Conservation (phyloP, 768 basidiomycete genomes). For the Candolleomyces aberdarensis region DNA sequence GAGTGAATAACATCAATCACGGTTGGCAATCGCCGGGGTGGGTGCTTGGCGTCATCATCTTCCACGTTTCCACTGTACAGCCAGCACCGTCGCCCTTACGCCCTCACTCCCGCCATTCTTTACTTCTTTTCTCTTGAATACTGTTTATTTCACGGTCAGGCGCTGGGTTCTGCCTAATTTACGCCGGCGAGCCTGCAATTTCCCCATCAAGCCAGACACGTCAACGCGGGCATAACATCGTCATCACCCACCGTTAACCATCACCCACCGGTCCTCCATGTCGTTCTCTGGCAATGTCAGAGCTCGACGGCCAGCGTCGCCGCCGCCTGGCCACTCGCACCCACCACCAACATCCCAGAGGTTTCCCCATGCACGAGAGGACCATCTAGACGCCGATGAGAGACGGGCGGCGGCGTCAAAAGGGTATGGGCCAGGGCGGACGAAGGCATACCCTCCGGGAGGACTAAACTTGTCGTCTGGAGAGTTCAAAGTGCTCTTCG, state of each 20-base stretch:
- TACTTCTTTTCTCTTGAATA: not conserved
- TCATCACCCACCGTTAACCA: not conserved
- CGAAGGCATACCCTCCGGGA: constrained; percentile 46
- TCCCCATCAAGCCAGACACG: constrained; percentile 6
- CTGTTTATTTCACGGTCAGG: not conserved
- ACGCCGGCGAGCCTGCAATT: not conserved
- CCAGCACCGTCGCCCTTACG: not conserved
- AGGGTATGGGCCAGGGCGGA: constrained; percentile 52
- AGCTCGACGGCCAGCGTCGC: constrained; percentile 67
- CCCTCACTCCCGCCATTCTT: not conserved
- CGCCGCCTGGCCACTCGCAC: constrained; percentile 40
- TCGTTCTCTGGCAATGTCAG: constrained; percentile 52
- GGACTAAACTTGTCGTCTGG: constrained; percentile 63
- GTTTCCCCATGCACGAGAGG: constrained; percentile 64
- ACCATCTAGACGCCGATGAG: constrained; percentile 72
- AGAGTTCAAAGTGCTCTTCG: constrained; percentile 73
- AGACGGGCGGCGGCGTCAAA: constrained; percentile 67
- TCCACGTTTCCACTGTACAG: not conserved
- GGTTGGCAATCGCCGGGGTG: not conserved
- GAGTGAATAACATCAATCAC: not conserved
- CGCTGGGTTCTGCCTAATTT: not conserved
- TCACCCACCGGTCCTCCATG: constrained; percentile 1
- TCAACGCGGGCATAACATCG: not conserved
- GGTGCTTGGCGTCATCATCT: not conserved
- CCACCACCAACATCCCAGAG: constrained; percentile 31